A percentile compares a stretch with the other conserved stretches of the same genome.
These are phyloP conservation scores for Ilex aquifolium DNA, from an alignment of 257 asterid genomes.

Conservation along the genomic window DNA sequence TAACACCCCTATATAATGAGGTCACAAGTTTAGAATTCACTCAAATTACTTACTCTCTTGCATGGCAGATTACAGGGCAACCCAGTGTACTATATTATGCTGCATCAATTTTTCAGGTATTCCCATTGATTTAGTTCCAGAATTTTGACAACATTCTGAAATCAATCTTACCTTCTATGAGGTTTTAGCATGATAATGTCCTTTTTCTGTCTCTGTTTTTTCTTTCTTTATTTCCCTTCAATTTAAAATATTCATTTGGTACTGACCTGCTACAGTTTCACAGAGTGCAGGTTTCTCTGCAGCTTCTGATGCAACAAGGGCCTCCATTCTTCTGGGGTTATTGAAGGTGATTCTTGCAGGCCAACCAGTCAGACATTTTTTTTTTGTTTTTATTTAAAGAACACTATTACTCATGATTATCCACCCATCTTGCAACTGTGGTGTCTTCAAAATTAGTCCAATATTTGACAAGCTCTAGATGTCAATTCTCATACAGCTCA, in stretches of 20 bases:
- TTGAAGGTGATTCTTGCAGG: slow-evolving; percentile 55
- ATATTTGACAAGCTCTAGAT: not conserved
- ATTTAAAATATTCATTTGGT: not conserved
- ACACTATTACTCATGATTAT: not conserved
- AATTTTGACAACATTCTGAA: not conserved
- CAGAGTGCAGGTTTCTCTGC: slow-evolving; percentile 98
- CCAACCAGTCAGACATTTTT: not conserved
- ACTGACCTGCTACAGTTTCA: not conserved
- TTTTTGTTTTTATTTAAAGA: not conserved
- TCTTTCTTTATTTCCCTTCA: not conserved
- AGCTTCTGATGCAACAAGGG: slow-evolving; percentile 94
- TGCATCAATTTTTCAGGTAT: slow-evolving; percentile 86
- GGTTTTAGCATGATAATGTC: not conserved
- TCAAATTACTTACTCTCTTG: slow-evolving; percentile 18
- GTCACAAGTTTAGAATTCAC: slow-evolving; percentile 3
- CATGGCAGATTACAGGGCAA: slow-evolving; percentile 90
- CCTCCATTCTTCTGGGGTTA: slow-evolving; percentile 73
- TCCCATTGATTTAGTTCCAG: slow-evolving; percentile 11
- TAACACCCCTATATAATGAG: too few relatives aligned
- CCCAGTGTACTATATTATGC: slow-evolving; percentile 98
- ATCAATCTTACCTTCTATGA: not conserved
- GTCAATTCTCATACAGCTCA: not conserved
- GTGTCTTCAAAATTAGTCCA: not conserved
- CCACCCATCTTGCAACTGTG: not conserved
- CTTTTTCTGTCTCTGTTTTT: too few relatives aligned